These are phyloP conservation scores for Ceratocystis cacaofunesta DNA, from an alignment of 2,329 filamentous ascomycete genomes.

Conservation along the genomic window DNA sequence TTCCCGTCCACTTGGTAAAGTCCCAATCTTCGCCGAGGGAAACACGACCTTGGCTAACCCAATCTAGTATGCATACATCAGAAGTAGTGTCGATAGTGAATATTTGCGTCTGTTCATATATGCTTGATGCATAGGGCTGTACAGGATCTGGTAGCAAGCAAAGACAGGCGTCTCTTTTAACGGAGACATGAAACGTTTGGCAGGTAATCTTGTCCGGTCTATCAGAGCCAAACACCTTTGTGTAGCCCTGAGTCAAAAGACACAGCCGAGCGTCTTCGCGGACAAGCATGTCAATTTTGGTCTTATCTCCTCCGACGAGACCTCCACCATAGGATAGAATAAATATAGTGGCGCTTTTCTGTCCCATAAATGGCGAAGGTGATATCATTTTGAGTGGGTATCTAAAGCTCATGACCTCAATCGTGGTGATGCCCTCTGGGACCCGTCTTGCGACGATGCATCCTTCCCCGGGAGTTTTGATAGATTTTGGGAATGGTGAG, in stretches of 20 bases:
- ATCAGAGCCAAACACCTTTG: constrained; percentile 83
- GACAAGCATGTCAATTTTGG: constrained; percentile 57
- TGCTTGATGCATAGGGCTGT: constrained; percentile 72
- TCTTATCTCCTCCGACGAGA: constrained; percentile 71
- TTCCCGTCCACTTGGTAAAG: constrained; percentile 60
- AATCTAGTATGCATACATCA: constrained; percentile 73
- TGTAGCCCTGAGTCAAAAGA: constrained; percentile 62
- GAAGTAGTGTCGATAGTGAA: constrained; percentile 47
- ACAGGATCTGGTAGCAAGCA: constrained; percentile 78
- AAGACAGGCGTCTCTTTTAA: constrained; percentile 38
- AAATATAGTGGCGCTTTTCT: constrained; percentile 65
- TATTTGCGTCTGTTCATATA: constrained; percentile 70
- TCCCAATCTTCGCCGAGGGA: constrained; percentile 85
- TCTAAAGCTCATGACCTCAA: constrained; percentile 68
- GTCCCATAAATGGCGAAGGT: constrained; percentile 49
- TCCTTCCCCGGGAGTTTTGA: constrained; percentile 63
- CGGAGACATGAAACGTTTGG: constrained; percentile 38
- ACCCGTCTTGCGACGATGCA: constrained; percentile 58
- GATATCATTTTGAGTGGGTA: constrained; percentile 92
- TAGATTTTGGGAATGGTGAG: constrained; percentile 64
- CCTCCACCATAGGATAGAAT: constrained; percentile 90
- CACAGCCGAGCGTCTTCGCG: constrained; percentile 50
- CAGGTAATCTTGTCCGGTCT: constrained; percentile 39
- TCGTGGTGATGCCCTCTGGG: constrained; percentile 54
- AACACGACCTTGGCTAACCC: constrained; percentile 77